Evolutionary conservation across 2,329 filamentous ascomycete genomes (phyloP).

Genomic region (Diaporthe ilicicola): DNA sequence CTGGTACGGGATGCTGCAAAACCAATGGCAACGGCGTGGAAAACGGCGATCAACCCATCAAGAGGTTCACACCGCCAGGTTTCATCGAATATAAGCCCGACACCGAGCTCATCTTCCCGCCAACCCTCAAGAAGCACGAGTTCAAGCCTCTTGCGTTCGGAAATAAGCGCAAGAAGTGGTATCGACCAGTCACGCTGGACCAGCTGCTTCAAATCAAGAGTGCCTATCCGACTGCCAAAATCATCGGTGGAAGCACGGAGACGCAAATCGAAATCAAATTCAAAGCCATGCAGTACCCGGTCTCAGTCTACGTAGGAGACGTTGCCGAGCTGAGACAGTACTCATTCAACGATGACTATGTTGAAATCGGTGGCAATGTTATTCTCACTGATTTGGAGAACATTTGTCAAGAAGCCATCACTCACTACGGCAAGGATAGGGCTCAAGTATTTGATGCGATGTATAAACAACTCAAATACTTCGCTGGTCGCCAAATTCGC

Average conservation of each 20-base stretch:
- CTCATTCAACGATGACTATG: conserved; percentile 76
- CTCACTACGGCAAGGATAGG: conserved; percentile 75
- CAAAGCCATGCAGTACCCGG: conserved; percentile 89
- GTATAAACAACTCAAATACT: conserved; percentile 92
- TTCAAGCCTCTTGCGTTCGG: conserved; percentile 87
- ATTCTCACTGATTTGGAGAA: conserved; percentile 89
- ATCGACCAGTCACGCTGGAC: conserved; percentile 83
- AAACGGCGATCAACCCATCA: conserved; percentile 61
- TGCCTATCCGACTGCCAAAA: conserved; percentile 84
- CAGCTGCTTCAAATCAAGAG: conserved; percentile 94
- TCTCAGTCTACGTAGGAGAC: conserved; percentile 92
- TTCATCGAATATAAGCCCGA: conserved; percentile 96
- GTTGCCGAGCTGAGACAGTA: conserved; percentile 90
- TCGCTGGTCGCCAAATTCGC: conserved; percentile 93
- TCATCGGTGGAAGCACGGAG: conserved; percentile 95
- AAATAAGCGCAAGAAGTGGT: conserved; percentile 95
- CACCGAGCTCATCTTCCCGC: conserved; percentile 95
- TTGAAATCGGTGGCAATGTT: conserved; percentile 95
- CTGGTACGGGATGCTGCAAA: conserved; percentile 74
- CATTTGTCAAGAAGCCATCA: conserved; percentile 80
- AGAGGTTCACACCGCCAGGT: conserved; percentile 82
- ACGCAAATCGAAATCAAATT: conserved; percentile 99
- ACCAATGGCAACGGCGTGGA: conserved; percentile 55
- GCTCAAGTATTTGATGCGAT: conserved; percentile 91
- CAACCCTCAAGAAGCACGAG: conserved; percentile 81